These are phyloP conservation scores for Eragrostis tef DNA, from an alignment of 202 grass and related monocot genomes.

Conservation along the genomic window DNA sequence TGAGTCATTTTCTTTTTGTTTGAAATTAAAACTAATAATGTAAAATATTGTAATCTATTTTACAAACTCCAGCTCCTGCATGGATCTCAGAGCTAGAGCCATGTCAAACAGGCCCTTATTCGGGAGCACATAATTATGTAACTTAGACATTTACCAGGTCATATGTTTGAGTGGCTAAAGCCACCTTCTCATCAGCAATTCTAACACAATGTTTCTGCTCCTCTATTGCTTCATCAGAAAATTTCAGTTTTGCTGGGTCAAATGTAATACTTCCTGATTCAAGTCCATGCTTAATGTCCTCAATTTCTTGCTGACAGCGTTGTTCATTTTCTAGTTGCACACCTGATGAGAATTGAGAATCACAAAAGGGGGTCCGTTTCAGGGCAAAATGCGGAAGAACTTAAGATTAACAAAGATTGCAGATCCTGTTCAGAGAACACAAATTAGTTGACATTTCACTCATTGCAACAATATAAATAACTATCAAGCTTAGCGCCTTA, in stretches of 20 bases:
- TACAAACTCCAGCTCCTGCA: too few species aligned
- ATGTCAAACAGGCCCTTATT: too few species aligned
- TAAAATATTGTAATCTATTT: too few species aligned
- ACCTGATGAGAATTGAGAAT: slow-evolving; percentile 56
- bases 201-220: slow-evolving; percentile 90
- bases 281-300: slow-evolving; percentile 75
- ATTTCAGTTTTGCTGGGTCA: slow-evolving; percentile 76
- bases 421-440: slow-evolving; percentile 21
- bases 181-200: slow-evolving; percentile 99
- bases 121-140: neutral
- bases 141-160: slow-evolving; percentile 78
- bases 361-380: slow-evolving; percentile 37
- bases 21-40: too few species aligned
- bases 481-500: slow-evolving; percentile 10
- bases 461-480: slow-evolving; percentile 35
- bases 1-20: too few species aligned
- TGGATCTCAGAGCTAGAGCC: too few species aligned
- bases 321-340: slow-evolving; percentile 90
- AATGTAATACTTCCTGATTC: slow-evolving; percentile 79
- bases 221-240: slow-evolving; percentile 89
- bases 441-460: slow-evolving; percentile 34
- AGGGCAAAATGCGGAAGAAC: slow-evolving; percentile 20
- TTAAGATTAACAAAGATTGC: slow-evolving; percentile 24
- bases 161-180: slow-evolving; percentile 94
- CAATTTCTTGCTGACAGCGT: slow-evolving; percentile 92